Conservation (phyloP, 139 green algal genomes). For the Pseudopediastrum boryanum region DNA sequence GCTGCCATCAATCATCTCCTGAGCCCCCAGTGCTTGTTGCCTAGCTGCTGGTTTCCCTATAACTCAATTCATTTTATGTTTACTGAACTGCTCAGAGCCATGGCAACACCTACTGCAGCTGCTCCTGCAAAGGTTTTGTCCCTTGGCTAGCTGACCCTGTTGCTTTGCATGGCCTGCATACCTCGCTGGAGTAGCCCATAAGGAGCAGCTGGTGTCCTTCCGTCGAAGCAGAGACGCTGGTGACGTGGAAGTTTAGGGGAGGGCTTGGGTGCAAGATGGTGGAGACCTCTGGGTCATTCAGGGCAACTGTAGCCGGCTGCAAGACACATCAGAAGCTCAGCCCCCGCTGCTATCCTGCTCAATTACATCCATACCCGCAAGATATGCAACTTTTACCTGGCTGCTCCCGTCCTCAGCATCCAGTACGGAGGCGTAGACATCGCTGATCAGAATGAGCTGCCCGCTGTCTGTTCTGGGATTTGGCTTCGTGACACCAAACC, state of each 20-base stretch:
- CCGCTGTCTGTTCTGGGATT: too few relatives aligned
- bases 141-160: too few relatives aligned
- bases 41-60: background rate
- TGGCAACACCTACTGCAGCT: background rate
- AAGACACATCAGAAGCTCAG: too few relatives aligned
- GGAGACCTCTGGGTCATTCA: background rate
- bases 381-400: too few relatives aligned
- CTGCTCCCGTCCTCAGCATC: too few relatives aligned
- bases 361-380: too few relatives aligned
- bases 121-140: background rate
- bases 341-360: too few relatives aligned
- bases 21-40: background rate
- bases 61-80: background rate
- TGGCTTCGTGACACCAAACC: too few relatives aligned
- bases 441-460: too few relatives aligned
- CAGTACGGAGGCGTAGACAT: too few relatives aligned
- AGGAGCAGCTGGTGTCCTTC: conserved; percentile 41
- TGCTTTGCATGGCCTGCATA: background rate
- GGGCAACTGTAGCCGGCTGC: background rate
- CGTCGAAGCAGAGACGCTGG: conserved; percentile 16
- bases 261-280: conserved; percentile 6
- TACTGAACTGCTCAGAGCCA: background rate
- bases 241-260: conserved; percentile 16
- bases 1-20: background rate
- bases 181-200: conserved; percentile 6